phyloP scores from a whole-genome alignment of 2,329 filamentous ascomycete species.

The Colletotrichum siamense region DNA sequence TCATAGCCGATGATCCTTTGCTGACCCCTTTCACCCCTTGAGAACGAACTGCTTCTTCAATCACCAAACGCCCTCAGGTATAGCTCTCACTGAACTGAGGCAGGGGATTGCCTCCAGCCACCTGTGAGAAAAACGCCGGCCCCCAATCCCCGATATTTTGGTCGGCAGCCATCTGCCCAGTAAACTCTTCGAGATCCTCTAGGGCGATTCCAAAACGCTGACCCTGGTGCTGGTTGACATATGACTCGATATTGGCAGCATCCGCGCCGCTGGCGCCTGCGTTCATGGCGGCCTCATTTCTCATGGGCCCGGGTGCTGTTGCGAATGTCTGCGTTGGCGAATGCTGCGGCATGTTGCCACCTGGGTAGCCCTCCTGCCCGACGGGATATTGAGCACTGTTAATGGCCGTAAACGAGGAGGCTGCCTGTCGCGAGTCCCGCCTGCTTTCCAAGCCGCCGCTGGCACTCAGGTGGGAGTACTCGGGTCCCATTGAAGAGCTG shows the following conservation, averaged over 20 bases:
- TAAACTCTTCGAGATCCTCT: constrained; percentile 15
- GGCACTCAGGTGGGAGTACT: constrained; percentile 21
- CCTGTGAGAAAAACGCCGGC: constrained; percentile 5
- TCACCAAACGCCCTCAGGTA: neutral
- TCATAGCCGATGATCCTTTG: neutral
- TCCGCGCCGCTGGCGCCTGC: neutral
- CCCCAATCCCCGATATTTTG: constrained; percentile 4
- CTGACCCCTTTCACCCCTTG: neutral
- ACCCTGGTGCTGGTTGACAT: constrained; percentile 12
- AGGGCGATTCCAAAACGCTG: constrained; percentile 7
- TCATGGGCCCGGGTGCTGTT: neutral
- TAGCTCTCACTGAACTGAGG: constrained; percentile 5
- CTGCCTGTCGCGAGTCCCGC: constrained; percentile 27
- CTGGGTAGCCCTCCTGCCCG: neutral
- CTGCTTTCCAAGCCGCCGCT: constrained; percentile 5
- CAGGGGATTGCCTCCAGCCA: neutral
- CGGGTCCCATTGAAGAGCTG: constrained; percentile 30
- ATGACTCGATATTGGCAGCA: constrained; percentile 3
- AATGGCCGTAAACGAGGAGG: constrained; percentile 44
- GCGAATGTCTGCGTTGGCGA: constrained; percentile 7
- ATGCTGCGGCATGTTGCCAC: neutral
- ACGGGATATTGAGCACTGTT: constrained; percentile 27
- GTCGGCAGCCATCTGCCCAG: constrained; percentile 8
- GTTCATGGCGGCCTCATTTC: neutral
- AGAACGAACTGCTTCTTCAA: neutral